These are phyloP conservation scores for Microdochium paspali DNA, from an alignment of 2,329 filamentous ascomycete species.

Conservation along the genomic window DNA sequence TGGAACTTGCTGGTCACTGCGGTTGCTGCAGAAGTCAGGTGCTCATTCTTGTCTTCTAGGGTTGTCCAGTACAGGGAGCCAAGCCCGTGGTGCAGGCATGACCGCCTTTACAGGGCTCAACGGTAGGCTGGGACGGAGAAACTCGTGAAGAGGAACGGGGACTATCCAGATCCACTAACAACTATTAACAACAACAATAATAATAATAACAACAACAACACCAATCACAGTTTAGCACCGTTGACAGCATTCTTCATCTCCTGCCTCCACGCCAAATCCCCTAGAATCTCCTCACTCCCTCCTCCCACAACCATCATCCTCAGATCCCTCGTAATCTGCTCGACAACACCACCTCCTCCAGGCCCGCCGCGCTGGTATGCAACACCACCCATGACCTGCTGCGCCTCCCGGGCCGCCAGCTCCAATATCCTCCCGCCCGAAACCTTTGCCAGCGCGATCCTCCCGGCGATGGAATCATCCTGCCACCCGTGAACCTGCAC, in stretches of 20 bases:
- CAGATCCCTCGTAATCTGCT: slow-evolving; percentile 38
- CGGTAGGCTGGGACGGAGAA: no score
- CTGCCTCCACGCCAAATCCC: slow-evolving; percentile 33
- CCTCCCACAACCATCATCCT: slow-evolving; percentile 40
- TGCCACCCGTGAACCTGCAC: slow-evolving; percentile 21
- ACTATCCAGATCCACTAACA: no score
- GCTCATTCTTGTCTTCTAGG: background rate
- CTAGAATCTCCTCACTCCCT: slow-evolving; percentile 40
- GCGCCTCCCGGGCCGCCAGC: slow-evolving; percentile 35
- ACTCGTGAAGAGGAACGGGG: no score
- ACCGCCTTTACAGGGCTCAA: no score
- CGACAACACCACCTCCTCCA: slow-evolving; percentile 31
- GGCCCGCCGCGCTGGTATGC: slow-evolving; percentile 34
- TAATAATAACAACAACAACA: no score
- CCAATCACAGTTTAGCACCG: slow-evolving; percentile 5
- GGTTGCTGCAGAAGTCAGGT: background rate
- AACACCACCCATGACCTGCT: slow-evolving; percentile 38
- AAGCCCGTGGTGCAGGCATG: background rate
- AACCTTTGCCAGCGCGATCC: slow-evolving; percentile 25
- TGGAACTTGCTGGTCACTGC: background rate
- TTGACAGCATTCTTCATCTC: slow-evolving; percentile 18
- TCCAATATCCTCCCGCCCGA: slow-evolving; percentile 34
- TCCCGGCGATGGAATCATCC: slow-evolving; percentile 18
- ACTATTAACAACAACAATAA: no score
- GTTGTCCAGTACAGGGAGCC: background rate